Evolutionary conservation across 176 grass and related monocot species (phyloP).

Genomic region (Pharus latifolius): DNA sequence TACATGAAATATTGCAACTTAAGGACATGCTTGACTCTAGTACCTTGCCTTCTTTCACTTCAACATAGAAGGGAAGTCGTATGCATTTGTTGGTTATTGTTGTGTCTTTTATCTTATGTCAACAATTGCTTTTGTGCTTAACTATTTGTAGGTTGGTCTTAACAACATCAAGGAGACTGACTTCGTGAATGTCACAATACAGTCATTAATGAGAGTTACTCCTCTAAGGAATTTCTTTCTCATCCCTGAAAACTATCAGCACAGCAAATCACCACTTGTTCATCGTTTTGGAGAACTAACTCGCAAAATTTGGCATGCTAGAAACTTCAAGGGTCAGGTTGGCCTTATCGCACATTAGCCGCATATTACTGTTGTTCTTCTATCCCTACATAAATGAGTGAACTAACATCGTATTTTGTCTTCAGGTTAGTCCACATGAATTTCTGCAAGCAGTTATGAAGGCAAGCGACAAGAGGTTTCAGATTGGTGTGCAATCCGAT

Average conservation of each 20-base stretch:
- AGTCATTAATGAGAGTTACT: conserved; percentile 91
- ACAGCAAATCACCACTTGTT: conserved; percentile 84
- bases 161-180: conserved; percentile 99
- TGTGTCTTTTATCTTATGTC: not conserved
- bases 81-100: not conserved
- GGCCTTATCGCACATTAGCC: not conserved
- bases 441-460: conserved; percentile 99
- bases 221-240: conserved; percentile 99
- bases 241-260: conserved; percentile 90
- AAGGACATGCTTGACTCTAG: not conserved
- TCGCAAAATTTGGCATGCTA: conserved; percentile 94
- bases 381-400: not conserved
- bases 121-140: conserved; percentile 5
- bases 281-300: conserved; percentile 95
- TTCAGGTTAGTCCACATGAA: conserved; percentile 96
- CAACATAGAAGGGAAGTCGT: not conserved
- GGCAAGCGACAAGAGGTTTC: conserved; percentile 77
- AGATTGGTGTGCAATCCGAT: conserved; percentile 97
- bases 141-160: conserved; percentile 81
- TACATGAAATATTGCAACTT: not conserved
- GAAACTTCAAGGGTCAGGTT: conserved; percentile 99
- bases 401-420: conserved; percentile 9
- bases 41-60: not conserved
- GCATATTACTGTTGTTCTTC: not conserved
- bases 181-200: conserved; percentile 97